Conservation (phyloP, 192 early-diverging fungal species). For the Rhizoclosmatium sp. region DNA sequence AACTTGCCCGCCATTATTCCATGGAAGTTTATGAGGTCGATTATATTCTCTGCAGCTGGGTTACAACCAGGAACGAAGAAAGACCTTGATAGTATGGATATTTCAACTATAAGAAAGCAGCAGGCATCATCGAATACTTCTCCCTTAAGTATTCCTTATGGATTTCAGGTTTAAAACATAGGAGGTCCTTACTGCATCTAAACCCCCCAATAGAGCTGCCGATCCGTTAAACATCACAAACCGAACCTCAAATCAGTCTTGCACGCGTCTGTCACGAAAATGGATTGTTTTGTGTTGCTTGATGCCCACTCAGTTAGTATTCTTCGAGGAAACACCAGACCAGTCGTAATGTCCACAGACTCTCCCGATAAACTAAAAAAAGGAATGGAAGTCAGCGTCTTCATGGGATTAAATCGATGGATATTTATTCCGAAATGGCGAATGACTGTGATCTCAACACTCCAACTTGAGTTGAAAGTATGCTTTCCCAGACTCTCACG, state of each 20-base stretch:
- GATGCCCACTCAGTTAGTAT: conserved; percentile 49
- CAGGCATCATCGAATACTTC: background rate
- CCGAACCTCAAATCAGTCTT: conserved; percentile 50
- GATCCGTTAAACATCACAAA: conserved; percentile 36
- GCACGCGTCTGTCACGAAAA: conserved; percentile 36
- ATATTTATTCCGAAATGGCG: conserved; percentile 53
- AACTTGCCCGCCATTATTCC: conserved; percentile 14
- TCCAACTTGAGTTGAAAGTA: conserved; percentile 51
- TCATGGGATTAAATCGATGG: conserved; percentile 52
- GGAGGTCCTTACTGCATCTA: background rate
- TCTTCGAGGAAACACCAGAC: conserved; percentile 34
- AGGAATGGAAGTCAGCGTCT: conserved; percentile 27
- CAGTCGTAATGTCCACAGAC: conserved; percentile 28
- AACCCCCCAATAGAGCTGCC: background rate
- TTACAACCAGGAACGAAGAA: background rate
- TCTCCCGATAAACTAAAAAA: conserved; percentile 7
- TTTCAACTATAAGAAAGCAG: background rate
- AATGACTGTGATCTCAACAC: conserved; percentile 50
- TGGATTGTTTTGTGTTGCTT: conserved; percentile 44
- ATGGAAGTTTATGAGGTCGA: conserved; percentile 1
- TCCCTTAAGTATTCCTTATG: conserved; percentile 43
- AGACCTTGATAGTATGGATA: background rate
- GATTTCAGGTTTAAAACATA: conserved; percentile 45
- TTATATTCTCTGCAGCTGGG: background rate
- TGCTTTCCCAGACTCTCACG: background rate